Evolutionary conservation across 495 filamentous ascomycete genomes (phyloP).

Genomic region (Trichoderma reesei): DNA sequence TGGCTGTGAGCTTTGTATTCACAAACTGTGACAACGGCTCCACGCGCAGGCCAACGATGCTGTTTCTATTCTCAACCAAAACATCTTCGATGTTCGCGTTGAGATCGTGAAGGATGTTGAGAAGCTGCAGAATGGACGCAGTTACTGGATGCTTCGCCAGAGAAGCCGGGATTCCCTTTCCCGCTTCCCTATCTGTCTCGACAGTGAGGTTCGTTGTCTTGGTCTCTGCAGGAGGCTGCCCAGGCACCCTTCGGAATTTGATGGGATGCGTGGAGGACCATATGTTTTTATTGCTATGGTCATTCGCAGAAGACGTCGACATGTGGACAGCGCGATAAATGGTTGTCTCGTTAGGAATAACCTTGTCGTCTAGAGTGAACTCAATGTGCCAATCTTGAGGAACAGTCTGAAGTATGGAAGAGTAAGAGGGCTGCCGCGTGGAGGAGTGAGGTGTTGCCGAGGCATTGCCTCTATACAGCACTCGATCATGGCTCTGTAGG

Average conservation of each 20-base stretch:
- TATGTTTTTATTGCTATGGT: conserved; percentile 60
- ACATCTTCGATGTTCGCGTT: conserved; percentile 95
- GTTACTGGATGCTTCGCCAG: conserved; percentile 74
- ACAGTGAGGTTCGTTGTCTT: conserved; percentile 49
- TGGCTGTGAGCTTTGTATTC: conserved; percentile 98
- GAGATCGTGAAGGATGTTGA: conserved; percentile 86
- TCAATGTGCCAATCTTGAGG: conserved; percentile 99
- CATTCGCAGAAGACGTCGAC: conserved; percentile 52
- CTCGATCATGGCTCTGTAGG: conserved; percentile 20
- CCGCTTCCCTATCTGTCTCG: conserved; percentile 34
- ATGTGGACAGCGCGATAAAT: conserved; percentile 92
- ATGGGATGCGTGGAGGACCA: conserved; percentile 88
- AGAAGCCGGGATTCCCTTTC: conserved; percentile 63
- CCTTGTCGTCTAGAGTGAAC: conserved; percentile 78
- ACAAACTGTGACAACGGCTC: conserved; percentile 94
- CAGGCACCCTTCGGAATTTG: conserved; percentile 78
- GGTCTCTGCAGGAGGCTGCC: conserved; percentile 77
- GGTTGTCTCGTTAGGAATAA: conserved; percentile 83
- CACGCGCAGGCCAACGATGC: conserved; percentile 26
- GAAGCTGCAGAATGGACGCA: conserved; percentile 75
- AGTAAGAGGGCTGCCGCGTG: conserved; percentile 59
- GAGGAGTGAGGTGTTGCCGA: conserved; percentile 41
- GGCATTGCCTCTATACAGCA: conserved; percentile 28
- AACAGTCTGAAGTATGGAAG: conserved; percentile 63
- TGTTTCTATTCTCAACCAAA: conserved; percentile 74